Evolutionary conservation across 192 early-diverging fungal genomes (phyloP).

Genomic region (Backusella circina): DNA sequence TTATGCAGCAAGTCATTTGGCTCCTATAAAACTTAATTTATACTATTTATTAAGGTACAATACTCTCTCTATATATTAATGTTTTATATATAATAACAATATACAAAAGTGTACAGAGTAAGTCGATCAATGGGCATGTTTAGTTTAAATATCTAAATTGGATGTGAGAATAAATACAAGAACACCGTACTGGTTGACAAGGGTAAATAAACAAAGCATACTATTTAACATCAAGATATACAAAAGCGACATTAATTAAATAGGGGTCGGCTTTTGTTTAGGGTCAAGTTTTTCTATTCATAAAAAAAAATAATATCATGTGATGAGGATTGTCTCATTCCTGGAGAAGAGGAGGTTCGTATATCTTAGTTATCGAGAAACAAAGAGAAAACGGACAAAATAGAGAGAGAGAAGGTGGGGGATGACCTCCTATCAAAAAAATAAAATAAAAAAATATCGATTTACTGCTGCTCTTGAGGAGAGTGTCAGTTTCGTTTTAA

Average conservation of each 20-base stretch:
- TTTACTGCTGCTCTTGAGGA: neutral
- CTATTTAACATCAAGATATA: neutral
- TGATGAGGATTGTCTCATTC: neutral
- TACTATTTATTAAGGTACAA: neutral
- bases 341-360: neutral
- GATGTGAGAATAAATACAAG: neutral
- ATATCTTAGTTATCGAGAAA: neutral
- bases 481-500: neutral
- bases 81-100: too few relatives aligned
- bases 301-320: neutral
- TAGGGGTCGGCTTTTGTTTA: neutral
- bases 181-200: neutral
- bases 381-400: neutral
- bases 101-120: too few relatives aligned
- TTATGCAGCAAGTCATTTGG: neutral
- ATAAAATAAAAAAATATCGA: neutral
- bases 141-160: neutral
- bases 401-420: neutral
- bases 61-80: neutral
- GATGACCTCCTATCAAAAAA: neutral
- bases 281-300: neutral
- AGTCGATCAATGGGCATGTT: too few relatives aligned
- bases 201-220: neutral
- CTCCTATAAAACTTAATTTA: neutral
- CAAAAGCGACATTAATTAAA: neutral